phyloP scores from a whole-genome alignment of 441 rosid genomes.

The Adansonia grandidieri region DNA sequence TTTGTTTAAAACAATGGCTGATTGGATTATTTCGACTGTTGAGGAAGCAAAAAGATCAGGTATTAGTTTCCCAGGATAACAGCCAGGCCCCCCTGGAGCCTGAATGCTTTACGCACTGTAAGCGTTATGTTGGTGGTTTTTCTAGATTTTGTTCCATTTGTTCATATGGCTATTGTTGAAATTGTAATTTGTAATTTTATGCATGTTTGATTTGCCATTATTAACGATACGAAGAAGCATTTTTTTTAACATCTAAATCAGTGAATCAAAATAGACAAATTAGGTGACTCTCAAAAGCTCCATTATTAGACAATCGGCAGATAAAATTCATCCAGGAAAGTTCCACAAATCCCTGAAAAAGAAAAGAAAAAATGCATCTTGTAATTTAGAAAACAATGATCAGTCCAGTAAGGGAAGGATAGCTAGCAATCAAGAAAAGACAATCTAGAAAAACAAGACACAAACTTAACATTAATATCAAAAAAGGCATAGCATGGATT shows the following conservation, averaged over 20 bases:
- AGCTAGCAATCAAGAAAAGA: background rate
- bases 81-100: conserved; percentile 40
- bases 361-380: background rate
- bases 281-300: background rate
- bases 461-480: conserved; percentile 26
- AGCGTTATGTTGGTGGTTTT: conserved; percentile 50
- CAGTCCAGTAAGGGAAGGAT: background rate
- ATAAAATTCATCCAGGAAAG: background rate
- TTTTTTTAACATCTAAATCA: background rate
- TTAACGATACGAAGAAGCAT: conserved; percentile 32
- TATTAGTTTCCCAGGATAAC: conserved; percentile 31
- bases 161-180: conserved; percentile 50
- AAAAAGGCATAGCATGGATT: background rate
- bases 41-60: conserved; percentile 25
- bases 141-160: conserved; percentile 56
- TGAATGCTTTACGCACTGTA: conserved; percentile 57
- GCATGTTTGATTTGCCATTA: conserved; percentile 42
- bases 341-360: background rate
- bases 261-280: no score
- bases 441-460: background rate
- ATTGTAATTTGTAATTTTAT: conserved; percentile 24
- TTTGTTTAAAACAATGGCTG: conserved; percentile 24
- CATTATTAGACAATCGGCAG: background rate
- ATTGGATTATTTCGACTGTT: conserved; percentile 24
- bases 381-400: background rate